Evolutionary conservation across 148 eudicot species (phyloP), one percentile per base, ranked within the genome.

Genomic region (Fagopyrum homotropicum): DNA sequence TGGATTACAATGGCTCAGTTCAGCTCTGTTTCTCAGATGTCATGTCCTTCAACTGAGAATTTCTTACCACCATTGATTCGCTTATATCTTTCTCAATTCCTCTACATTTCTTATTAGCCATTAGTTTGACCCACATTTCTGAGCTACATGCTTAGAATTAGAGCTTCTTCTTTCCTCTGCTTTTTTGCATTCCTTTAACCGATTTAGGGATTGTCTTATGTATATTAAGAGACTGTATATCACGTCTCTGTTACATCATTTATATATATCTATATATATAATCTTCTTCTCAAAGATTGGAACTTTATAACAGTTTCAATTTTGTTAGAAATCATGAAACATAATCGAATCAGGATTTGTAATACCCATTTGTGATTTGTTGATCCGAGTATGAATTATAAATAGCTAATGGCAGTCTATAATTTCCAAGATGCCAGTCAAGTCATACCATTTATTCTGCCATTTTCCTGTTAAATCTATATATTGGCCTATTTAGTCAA

Each of bases 1-100:
- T 93, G 46, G 85, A 87, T 76, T 89, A 70, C 50, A 46, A 83
- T 80, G 92, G 92, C 12, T 82, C 90, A 9, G 61, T 88, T 86
- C 94, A 93, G 81, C 73, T 70, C 50, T 46, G 73, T 26, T 45
- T 61, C 69, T 30, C 69, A 61, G 69, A 61, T 12, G 15, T 10
- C 44, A 61, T 61, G 43, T 61, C 69, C 69, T 61, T 61, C 44
- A 61, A 29, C 17, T 55, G 17, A 49, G 52, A 49, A 8, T 9
- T 49, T 8, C 52, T 12, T 8, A 49, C 52, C 52, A 8, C 52
- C 52, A 49, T 49, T 49, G 12, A 49, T 8, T 8, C 52, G 40
- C 40, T 35, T 35, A 35, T 35, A 35, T 35, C 40, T 35, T 35
- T 35, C 40, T 35, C 40, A 35, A 35, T 49, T 49, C 11, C 52